Percentiles rank a stretch among this genome's conserved stretches.
These are phyloP conservation scores for Epichloe aotearoae DNA, from an alignment of 2,329 filamentous ascomycete genomes.

Conservation along the genomic window DNA sequence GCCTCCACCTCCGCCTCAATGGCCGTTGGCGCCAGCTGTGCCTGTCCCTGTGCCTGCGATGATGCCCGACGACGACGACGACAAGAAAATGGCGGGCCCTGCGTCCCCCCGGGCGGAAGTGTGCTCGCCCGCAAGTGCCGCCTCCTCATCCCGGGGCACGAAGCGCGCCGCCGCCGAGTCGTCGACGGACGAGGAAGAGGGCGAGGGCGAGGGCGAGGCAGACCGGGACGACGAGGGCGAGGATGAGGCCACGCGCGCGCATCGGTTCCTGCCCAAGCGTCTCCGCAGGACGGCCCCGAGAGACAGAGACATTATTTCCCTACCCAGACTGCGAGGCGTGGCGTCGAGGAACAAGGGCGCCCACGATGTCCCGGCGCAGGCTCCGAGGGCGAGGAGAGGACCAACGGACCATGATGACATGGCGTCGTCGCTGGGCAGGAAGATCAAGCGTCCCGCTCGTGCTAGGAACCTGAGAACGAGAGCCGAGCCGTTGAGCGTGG, in stretches of 20 bases:
- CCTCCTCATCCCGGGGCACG: slow-evolving; percentile 31
- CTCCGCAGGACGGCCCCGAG: slow-evolving; percentile 38
- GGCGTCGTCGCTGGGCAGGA: not conserved
- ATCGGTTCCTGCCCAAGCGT: slow-evolving; percentile 23
- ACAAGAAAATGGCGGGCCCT: too few relatives aligned
- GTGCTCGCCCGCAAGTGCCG: slow-evolving; percentile 20
- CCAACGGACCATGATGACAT: not conserved
- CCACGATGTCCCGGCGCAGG: not conserved
- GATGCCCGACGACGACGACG: too few relatives aligned
- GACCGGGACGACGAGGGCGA: slow-evolving; percentile 7
- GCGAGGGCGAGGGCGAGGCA: slow-evolving; percentile 2
- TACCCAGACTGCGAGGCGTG: slow-evolving; percentile 19
- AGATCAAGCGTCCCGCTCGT: slow-evolving; percentile 5
- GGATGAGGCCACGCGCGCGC: slow-evolving; percentile 11
- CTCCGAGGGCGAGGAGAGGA: not conserved
- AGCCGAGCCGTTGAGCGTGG: slow-evolving; percentile 22
- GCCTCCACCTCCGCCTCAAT: slow-evolving; percentile 12
- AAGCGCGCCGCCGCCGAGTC: slow-evolving; percentile 32
- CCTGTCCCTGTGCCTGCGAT: not conserved
- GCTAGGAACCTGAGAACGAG: not conserved
- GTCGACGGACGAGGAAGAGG: slow-evolving; percentile 13
- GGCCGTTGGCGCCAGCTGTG: slow-evolving; percentile 12
- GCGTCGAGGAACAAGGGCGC: slow-evolving; percentile 9
- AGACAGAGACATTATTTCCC: slow-evolving; percentile 22
- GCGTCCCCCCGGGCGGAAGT: slow-evolving; percentile 5